A percentile compares a stretch with the other conserved stretches of the same genome.
Evolutionary conservation across 2,329 filamentous ascomycete genomes (phyloP).

Genomic region (Chrysosporium keratinophilum): DNA sequence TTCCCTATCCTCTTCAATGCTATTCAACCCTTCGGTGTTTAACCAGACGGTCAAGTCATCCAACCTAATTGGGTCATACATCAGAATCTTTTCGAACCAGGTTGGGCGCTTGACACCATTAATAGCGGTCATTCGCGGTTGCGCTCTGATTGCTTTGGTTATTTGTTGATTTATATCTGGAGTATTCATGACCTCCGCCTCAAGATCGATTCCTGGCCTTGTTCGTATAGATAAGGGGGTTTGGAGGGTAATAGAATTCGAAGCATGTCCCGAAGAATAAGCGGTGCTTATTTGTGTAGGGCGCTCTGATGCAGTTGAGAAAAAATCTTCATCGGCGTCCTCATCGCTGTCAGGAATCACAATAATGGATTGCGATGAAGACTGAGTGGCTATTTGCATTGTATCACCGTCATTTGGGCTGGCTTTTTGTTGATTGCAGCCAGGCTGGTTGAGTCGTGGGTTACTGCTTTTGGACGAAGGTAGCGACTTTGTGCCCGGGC

Average conservation of each 20-base stretch:
- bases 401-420: neutral
- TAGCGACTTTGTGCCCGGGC: neutral
- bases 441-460: neutral
- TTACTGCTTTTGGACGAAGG: neutral
- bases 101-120: constrained; percentile 41
- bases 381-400: neutral
- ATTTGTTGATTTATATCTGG: constrained; percentile 38
- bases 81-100: constrained; percentile 86
- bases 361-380: neutral
- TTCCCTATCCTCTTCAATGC: constrained; percentile 55
- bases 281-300: neutral
- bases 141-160: constrained; percentile 38
- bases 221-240: neutral
- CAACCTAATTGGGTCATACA: constrained; percentile 82
- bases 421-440: neutral
- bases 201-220: constrained; percentile 6
- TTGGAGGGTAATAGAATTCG: neutral
- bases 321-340: constrained; percentile 17
- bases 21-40: constrained; percentile 57
- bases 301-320: constrained; percentile 19
- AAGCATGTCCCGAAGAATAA: constrained; percentile 2
- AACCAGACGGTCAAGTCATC: constrained; percentile 80
- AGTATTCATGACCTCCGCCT: constrained; percentile 16
- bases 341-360: constrained; percentile 14
- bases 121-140: constrained; percentile 27